Conservation (phyloP, 2,329 filamentous ascomycete genomes). For the Hypocrella siamensis region DNA sequence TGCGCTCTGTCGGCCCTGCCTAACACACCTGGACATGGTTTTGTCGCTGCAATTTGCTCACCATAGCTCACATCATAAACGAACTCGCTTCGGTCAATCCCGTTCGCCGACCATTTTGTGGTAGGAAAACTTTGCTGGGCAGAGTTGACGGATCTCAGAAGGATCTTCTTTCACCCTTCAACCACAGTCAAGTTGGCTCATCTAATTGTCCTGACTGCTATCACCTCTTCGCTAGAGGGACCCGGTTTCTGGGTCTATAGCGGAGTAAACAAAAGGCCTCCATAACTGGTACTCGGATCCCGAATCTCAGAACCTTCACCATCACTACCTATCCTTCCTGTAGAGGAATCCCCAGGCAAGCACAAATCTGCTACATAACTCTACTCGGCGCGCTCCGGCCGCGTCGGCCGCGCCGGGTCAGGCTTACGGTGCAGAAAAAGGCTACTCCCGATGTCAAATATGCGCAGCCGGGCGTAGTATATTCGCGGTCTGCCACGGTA, state of each 20-base stretch:
- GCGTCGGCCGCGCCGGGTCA: conserved; percentile 19
- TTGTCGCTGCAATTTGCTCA: too few species aligned
- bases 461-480: not conserved
- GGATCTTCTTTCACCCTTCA: too few species aligned
- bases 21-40: too few species aligned
- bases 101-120: too few species aligned
- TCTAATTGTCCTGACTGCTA: conserved; percentile 53
- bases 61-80: too few species aligned
- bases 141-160: too few species aligned
- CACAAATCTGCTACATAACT: conserved; percentile 13
- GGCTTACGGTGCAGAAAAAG: not conserved
- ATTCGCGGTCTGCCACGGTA: not conserved
- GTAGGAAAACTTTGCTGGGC: too few species aligned
- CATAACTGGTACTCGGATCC: conserved; percentile 49
- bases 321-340: not conserved
- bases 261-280: conserved; percentile 94
- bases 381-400: conserved; percentile 20
- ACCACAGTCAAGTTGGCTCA: conserved; percentile 98
- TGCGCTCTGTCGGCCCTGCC: too few species aligned
- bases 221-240: conserved; percentile 77
- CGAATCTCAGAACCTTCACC: not conserved
- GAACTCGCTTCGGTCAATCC: too few species aligned
- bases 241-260: conserved; percentile 87
- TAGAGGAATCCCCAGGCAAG: conserved; percentile 2
- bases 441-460: not conserved